These are phyloP conservation scores for Ceriops tagal DNA, from an alignment of 345 rosid genomes.

Conservation along the genomic window DNA sequence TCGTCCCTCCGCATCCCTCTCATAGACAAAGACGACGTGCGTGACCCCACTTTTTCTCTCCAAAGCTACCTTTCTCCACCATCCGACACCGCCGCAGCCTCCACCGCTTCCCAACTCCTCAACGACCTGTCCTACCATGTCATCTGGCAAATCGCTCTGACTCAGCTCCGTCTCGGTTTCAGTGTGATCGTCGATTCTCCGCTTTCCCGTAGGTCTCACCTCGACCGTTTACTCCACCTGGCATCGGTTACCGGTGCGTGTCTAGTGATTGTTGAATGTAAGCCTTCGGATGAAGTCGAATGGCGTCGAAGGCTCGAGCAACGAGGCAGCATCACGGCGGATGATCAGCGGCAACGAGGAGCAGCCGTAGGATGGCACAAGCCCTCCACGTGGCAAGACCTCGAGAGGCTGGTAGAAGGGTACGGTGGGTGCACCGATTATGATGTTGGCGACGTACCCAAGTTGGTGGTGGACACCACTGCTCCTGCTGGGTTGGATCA, in stretches of 20 bases:
- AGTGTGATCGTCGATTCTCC: conserved; percentile 57
- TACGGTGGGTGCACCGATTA: conserved; percentile 57
- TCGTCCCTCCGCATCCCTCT: conserved; percentile 37
- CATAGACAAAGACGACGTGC: conserved; percentile 66
- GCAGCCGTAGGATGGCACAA: conserved; percentile 50
- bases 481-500: conserved; percentile 23
- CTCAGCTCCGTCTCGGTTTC: conserved; percentile 53
- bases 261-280: conserved; percentile 49
- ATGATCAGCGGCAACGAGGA: neutral
- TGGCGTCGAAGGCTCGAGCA: conserved; percentile 56
- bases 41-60: conserved; percentile 49
- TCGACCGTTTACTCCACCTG: conserved; percentile 37
- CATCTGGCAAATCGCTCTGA: conserved; percentile 42
- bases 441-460: conserved; percentile 47
- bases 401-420: conserved; percentile 45
- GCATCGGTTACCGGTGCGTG: conserved; percentile 34
- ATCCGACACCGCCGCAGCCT: neutral
- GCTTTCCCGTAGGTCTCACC: conserved; percentile 45
- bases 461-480: conserved; percentile 55
- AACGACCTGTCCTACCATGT: conserved; percentile 54
- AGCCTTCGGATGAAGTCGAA: conserved; percentile 41
- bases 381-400: conserved; percentile 62
- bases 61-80: conserved; percentile 12
- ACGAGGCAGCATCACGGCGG: conserved; percentile 18
- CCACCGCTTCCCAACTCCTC: conserved; percentile 32